Evolutionary conservation across 2,329 filamentous ascomycete genomes (phyloP).

Genomic region (Botrytis byssoidea): DNA sequence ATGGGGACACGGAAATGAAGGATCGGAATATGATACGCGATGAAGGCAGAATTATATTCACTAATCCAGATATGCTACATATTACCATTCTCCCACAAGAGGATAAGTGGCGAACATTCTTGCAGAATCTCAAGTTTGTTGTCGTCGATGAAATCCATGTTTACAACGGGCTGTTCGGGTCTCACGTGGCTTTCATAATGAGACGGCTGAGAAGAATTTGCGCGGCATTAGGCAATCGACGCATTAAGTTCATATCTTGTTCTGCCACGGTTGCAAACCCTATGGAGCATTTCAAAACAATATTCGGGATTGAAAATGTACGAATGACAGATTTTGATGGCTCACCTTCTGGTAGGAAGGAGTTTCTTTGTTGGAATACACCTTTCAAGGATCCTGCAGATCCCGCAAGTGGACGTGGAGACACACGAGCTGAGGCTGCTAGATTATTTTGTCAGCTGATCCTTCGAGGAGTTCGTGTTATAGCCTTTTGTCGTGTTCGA

Average conservation of each 20-base stretch:
- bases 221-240: slow-evolving; percentile 81
- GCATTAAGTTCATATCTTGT: slow-evolving; percentile 89
- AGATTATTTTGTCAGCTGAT: slow-evolving; percentile 88
- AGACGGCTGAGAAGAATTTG: slow-evolving; percentile 82
- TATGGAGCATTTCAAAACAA: slow-evolving; percentile 82
- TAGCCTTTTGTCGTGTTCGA: slow-evolving; percentile 86
- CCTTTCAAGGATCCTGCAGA: slow-evolving; percentile 88
- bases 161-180: slow-evolving; percentile 92
- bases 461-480: slow-evolving; percentile 82
- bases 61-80: slow-evolving; percentile 97
- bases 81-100: slow-evolving; percentile 92
- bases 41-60: slow-evolving; percentile 89
- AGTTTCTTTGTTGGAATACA: slow-evolving; percentile 97
- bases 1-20: slow-evolving; percentile 86
- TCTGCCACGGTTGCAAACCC: slow-evolving; percentile 96
- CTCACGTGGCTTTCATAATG: slow-evolving; percentile 95
- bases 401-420: slow-evolving; percentile 80
- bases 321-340: slow-evolving; percentile 86
- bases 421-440: slow-evolving; percentile 81
- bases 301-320: slow-evolving; percentile 86
- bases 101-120: slow-evolving; percentile 79
- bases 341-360: slow-evolving; percentile 86
- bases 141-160: slow-evolving; percentile 92
- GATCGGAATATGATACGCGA: slow-evolving; percentile 80
- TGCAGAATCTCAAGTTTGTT: slow-evolving; percentile 87